phyloP scores from a whole-genome alignment of 352 stramenopile species.

The Globisporangium emineosum region DNA sequence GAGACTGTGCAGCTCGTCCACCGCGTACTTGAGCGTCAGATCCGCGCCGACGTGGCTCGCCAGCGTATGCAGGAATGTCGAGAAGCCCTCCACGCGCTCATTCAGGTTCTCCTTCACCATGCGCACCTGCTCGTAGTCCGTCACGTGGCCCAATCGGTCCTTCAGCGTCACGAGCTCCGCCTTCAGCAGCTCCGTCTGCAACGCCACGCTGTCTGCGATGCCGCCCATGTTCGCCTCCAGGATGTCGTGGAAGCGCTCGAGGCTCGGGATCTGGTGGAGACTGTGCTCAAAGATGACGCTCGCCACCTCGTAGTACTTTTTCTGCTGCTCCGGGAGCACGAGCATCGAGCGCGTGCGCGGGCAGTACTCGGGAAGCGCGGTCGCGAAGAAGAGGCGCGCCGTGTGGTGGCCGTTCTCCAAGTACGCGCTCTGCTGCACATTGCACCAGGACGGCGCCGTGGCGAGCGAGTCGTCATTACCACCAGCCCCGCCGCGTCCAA shows the following conservation, averaged over 20 bases:
- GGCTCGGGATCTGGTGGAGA: conserved; percentile 78
- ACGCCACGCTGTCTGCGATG: conserved; percentile 56
- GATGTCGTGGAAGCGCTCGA: conserved; percentile 75
- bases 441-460: conserved; percentile 32
- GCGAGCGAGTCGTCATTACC: conserved; percentile 10
- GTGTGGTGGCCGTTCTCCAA: conserved; percentile 52
- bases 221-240: conserved; percentile 71
- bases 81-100: conserved; percentile 65
- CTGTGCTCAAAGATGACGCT: conserved; percentile 83
- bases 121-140: conserved; percentile 49
- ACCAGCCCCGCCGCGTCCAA: conserved; percentile 16
- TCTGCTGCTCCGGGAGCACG: conserved; percentile 22
- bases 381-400: conserved; percentile 38
- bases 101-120: conserved; percentile 56
- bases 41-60: conserved; percentile 73
- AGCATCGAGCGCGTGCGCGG: conserved; percentile 22
- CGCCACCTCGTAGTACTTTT: conserved; percentile 72
- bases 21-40: conserved; percentile 67
- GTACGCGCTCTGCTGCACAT: conserved; percentile 27
- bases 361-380: conserved; percentile 40
- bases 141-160: conserved; percentile 43
- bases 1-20: conserved; percentile 71
- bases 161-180: conserved; percentile 58
- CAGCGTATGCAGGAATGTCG: conserved; percentile 61
- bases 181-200: conserved; percentile 66